Conservation (phyloP, 169 alveolate species). For the Eimeria sp. region DNA sequence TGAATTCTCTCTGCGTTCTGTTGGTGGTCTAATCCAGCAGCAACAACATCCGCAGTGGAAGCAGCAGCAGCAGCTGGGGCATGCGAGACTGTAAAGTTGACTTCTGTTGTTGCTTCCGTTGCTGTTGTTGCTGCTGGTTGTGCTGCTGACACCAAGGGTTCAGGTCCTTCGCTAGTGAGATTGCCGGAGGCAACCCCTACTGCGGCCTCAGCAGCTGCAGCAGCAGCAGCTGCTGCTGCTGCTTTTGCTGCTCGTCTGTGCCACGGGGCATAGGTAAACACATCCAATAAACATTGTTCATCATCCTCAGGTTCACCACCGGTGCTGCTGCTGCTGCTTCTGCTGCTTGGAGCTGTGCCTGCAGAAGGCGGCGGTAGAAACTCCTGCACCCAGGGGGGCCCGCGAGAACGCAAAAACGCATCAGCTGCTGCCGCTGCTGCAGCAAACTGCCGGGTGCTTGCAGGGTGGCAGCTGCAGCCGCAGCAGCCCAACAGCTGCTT, state of each 20-base stretch:
- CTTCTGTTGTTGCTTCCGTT: background rate
- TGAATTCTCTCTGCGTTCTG: background rate
- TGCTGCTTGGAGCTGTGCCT: background rate
- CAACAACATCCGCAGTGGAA: background rate
- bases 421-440: constrained; percentile 11
- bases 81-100: background rate
- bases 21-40: background rate
- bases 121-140: constrained; percentile 1
- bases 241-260: constrained; percentile 30
- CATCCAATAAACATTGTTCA: background rate
- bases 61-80: background rate
- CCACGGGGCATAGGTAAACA: constrained; percentile 66
- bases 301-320: background rate
- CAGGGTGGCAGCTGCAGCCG: constrained; percentile 39
- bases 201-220: constrained; percentile 27
- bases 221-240: constrained; percentile 18
- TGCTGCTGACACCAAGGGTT: background rate
- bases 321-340: constrained; percentile 36
- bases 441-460: background rate
- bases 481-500: constrained; percentile 58
- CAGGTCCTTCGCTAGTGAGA: background rate
- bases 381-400: constrained; percentile 37
- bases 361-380: background rate
- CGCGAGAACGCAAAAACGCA: background rate
- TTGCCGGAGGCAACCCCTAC: background rate